Percentiles rank a stretch among this genome's conserved stretches.
Evolutionary conservation across 495 filamentous ascomycete species (phyloP).

Genomic region (Clavariopsis aquatica): DNA sequence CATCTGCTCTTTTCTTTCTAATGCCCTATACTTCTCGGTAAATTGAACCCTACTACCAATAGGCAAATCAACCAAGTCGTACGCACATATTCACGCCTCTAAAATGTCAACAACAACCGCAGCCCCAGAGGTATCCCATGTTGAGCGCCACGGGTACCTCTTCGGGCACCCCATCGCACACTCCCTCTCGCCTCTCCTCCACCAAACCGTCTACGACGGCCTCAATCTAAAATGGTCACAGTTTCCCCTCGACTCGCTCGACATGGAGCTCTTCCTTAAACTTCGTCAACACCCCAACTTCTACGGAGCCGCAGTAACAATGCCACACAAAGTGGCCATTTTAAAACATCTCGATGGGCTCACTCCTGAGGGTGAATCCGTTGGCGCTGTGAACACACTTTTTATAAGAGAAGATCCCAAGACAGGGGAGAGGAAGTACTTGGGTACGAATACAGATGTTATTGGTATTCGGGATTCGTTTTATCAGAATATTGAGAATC

Average conservation of each 20-base stretch:
- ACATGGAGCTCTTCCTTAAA: slow-evolving; percentile 56
- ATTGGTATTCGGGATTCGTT: slow-evolving; percentile 71
- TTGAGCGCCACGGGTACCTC: slow-evolving; percentile 55
- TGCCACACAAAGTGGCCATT: slow-evolving; percentile 74
- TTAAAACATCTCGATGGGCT: slow-evolving; percentile 67
- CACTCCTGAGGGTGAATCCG: slow-evolving; percentile 65
- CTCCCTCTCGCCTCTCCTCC: slow-evolving; percentile 70
- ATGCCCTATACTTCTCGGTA: background rate
- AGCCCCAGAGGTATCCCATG: slow-evolving; percentile 37
- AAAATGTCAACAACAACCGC: slow-evolving; percentile 20
- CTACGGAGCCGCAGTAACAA: slow-evolving; percentile 67
- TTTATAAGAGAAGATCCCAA: slow-evolving; percentile 56
- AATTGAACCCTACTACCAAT: too few relatives aligned
- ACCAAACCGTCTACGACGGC: slow-evolving; percentile 62
- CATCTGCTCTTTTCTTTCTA: background rate
- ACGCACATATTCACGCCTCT: background rate
- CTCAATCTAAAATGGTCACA: slow-evolving; percentile 64
- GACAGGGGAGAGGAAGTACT: slow-evolving; percentile 50
- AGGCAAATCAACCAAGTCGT: too few relatives aligned
- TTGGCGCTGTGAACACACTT: slow-evolving; percentile 74
- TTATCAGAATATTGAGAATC: slow-evolving; percentile 56
- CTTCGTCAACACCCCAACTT: slow-evolving; percentile 55
- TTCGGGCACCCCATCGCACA: slow-evolving; percentile 64
- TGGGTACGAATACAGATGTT: slow-evolving; percentile 76
- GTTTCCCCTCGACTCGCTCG: slow-evolving; percentile 56